phyloP scores from a whole-genome alignment of 2,329 filamentous ascomycete genomes.

The Alternaria rosae region DNA sequence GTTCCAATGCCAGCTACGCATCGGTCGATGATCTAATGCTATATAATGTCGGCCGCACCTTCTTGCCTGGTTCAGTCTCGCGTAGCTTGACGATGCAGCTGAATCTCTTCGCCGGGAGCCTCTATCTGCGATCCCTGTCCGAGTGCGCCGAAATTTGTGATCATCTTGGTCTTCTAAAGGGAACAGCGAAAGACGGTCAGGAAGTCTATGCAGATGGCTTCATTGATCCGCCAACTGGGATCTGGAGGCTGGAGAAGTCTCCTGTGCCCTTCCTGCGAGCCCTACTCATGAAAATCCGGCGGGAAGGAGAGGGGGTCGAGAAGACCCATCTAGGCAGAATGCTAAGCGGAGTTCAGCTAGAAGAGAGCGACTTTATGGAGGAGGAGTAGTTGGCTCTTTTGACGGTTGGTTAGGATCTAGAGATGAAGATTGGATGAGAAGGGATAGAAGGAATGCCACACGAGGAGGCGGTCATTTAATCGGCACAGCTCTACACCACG shows the following conservation, averaged over 20 bases:
- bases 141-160: slow-evolving; percentile 64
- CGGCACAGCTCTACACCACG: background rate
- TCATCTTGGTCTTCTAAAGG: slow-evolving; percentile 59
- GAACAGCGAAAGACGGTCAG: slow-evolving; percentile 24
- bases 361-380: slow-evolving; percentile 38
- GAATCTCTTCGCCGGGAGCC: slow-evolving; percentile 72
- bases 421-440: background rate
- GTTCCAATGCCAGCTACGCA: slow-evolving; percentile 48
- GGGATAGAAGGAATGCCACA: background rate
- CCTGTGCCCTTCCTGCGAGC: slow-evolving; percentile 53
- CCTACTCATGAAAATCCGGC: slow-evolving; percentile 42
- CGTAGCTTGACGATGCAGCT: slow-evolving; percentile 56
- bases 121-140: slow-evolving; percentile 64
- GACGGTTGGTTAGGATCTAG: background rate
- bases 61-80: slow-evolving; percentile 14
- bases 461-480: background rate
- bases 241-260: slow-evolving; percentile 48
- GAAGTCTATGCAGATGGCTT: slow-evolving; percentile 47
- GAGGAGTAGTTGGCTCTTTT: background rate
- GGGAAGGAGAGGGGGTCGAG: slow-evolving; percentile 49
- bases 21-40: slow-evolving; percentile 58
- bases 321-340: slow-evolving; percentile 57
- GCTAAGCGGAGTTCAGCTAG: slow-evolving; percentile 48
- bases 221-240: slow-evolving; percentile 36
- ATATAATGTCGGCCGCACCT: slow-evolving; percentile 46